phyloP scores from a whole-genome alignment of 176 grass and related monocot species.

The Eragrostis nindensis region DNA sequence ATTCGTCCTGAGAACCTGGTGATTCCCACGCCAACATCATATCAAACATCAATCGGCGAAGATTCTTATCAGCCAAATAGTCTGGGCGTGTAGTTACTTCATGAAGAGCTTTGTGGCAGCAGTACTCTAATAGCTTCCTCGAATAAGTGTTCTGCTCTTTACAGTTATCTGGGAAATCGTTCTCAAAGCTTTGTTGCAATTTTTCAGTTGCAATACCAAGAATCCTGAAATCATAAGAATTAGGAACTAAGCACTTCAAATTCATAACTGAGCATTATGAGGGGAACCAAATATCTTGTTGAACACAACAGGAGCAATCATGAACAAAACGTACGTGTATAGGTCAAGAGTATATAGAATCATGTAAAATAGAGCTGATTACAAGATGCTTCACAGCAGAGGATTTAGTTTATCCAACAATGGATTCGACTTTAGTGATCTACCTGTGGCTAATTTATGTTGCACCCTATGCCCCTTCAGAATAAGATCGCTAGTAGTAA shows the following conservation, averaged over 20 bases:
- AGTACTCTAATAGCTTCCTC: conserved; percentile 73
- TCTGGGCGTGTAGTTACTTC: conserved; percentile 60
- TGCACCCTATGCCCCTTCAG: neutral
- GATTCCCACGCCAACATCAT: conserved; percentile 97
- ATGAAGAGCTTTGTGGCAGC: conserved; percentile 82
- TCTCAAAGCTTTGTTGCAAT: conserved; percentile 69
- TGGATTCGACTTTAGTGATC: neutral
- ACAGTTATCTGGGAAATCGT: conserved; percentile 47
- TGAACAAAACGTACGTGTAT: conserved; percentile 5
- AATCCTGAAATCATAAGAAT: conserved; percentile 71
- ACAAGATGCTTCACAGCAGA: neutral
- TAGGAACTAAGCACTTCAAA: conserved; percentile 23
- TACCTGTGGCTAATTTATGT: neutral
- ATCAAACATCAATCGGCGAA: conserved; percentile 72
- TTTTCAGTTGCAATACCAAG: conserved; percentile 56
- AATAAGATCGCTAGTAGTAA: neutral
- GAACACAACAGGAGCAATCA: neutral
- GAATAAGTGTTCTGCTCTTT: conserved; percentile 55
- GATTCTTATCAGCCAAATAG: conserved; percentile 79
- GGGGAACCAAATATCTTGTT: conserved; percentile 5
- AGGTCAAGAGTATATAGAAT: conserved; percentile 2
- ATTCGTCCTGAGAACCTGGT: conserved; percentile 49
- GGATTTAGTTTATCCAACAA: conserved; percentile 9
- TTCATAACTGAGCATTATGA: conserved; percentile 33
- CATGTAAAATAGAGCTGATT: conserved; percentile 21